Percentiles rank a stretch among this genome's conserved stretches.
Conservation (phyloP, 2,329 filamentous ascomycete species). For the Cercospora zeina region DNA sequence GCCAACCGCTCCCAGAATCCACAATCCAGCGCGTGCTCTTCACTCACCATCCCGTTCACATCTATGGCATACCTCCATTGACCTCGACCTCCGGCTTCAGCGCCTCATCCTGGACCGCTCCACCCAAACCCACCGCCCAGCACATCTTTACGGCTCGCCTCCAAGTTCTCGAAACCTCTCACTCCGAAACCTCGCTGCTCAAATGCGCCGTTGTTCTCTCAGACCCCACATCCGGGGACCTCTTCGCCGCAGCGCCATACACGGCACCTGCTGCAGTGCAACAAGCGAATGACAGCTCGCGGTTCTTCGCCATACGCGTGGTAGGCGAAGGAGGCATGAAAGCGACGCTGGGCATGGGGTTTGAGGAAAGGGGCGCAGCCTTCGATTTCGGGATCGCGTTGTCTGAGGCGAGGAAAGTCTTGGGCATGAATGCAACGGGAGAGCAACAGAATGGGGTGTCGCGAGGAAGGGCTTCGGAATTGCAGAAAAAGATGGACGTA, state of each 20-base stretch:
- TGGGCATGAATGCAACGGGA: conserved; percentile 54
- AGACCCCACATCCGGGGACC: conserved; percentile 67
- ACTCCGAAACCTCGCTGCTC: conserved; percentile 26
- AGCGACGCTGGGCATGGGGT: conserved; percentile 79
- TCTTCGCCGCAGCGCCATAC: conserved; percentile 85
- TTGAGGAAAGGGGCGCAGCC: conserved; percentile 81
- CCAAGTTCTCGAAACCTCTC: conserved; percentile 51
- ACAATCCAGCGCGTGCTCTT: conserved; percentile 85
- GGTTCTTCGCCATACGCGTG: conserved; percentile 83
- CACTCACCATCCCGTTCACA: conserved; percentile 70
- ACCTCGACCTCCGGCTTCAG: conserved; percentile 76
- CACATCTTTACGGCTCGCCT: conserved; percentile 85
- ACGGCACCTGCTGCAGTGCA: conserved; percentile 66
- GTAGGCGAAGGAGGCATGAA: conserved; percentile 73
- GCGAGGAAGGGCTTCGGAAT: conserved; percentile 36
- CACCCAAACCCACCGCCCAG: conserved; percentile 61
- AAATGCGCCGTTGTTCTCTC: conserved; percentile 71
- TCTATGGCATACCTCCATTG: conserved; percentile 84
- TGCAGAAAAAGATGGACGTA: conserved; percentile 44
- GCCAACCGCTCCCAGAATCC: conserved; percentile 58
- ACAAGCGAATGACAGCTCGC: conserved; percentile 72
- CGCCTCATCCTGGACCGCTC: conserved; percentile 72
- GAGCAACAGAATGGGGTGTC: conserved; percentile 46
- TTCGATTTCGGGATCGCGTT: conserved; percentile 82
- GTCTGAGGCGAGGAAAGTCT: conserved; percentile 71